Conservation (phyloP, 2,329 filamentous ascomycete species). For the Aspergillus tanneri region DNA sequence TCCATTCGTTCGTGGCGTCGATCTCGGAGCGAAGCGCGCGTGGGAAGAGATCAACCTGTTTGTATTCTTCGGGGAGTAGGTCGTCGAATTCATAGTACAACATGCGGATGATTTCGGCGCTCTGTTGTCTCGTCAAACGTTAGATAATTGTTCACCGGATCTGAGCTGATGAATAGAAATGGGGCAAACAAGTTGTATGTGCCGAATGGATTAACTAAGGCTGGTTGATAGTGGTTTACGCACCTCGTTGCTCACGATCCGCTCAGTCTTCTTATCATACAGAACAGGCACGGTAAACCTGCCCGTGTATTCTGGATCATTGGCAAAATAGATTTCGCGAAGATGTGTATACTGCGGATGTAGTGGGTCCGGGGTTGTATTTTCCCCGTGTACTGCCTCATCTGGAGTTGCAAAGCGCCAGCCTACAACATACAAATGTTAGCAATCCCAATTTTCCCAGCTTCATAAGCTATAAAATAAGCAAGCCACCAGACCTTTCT, state of each 20-base stretch:
- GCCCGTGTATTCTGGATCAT: constrained; percentile 68
- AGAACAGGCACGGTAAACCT: constrained; percentile 87
- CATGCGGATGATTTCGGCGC: constrained; percentile 90
- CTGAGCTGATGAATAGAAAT: not conserved
- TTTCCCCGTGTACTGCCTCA: constrained; percentile 59
- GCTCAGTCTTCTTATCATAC: constrained; percentile 66
- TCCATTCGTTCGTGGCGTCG: constrained; percentile 77
- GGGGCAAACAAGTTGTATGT: too few species aligned
- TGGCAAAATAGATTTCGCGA: constrained; percentile 75
- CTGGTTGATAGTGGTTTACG: constrained; percentile 4
- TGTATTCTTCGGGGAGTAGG: constrained; percentile 60
- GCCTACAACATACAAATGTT: constrained; percentile 45
- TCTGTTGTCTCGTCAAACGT: constrained; percentile 29
- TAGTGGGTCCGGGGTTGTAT: constrained; percentile 56
- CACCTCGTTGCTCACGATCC: constrained; percentile 86
- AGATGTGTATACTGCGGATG: constrained; percentile 69
- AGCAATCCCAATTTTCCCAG: not conserved
- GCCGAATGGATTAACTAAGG: too few species aligned
- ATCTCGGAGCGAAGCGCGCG: constrained; percentile 63
- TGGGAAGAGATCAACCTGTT: constrained; percentile 67
- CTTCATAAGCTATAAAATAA: not conserved
- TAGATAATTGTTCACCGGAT: constrained; percentile 3
- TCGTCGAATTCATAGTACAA: constrained; percentile 78
- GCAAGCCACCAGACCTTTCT: constrained; percentile 53
- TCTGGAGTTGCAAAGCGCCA: constrained; percentile 78